These are phyloP conservation scores for Aspergillus luchuensis DNA, from an alignment of 2,329 filamentous ascomycete species.

Conservation along the genomic window DNA sequence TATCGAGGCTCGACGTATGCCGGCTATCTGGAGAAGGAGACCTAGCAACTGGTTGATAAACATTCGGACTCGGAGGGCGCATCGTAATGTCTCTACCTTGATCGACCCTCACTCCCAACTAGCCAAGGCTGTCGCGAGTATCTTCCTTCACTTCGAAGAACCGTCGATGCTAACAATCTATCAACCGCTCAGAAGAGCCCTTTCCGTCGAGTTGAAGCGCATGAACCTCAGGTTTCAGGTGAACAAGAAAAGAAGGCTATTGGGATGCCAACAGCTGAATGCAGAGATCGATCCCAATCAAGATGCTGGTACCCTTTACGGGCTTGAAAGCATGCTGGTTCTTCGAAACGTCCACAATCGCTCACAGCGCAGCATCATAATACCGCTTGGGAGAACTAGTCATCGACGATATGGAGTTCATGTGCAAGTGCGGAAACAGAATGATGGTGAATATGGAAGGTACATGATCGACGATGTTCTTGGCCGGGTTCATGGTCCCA, in stretches of 20 bases:
- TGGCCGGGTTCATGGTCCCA: conserved; percentile 58
- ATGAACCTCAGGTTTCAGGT: conserved; percentile 59
- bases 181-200: conserved; percentile 39
- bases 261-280: conserved; percentile 54
- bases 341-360: conserved; percentile 50
- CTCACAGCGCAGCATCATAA: conserved; percentile 54
- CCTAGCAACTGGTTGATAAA: conserved; percentile 45
- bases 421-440: conserved; percentile 43
- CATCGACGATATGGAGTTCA: conserved; percentile 43
- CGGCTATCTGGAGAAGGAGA: conserved; percentile 43
- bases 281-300: conserved; percentile 60
- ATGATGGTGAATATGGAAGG: conserved; percentile 47
- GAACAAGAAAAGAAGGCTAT: conserved; percentile 37
- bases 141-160: conserved; percentile 57
- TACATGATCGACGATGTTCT: conserved; percentile 59
- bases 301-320: conserved; percentile 62
- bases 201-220: conserved; percentile 55
- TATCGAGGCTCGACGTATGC: conserved; percentile 56
- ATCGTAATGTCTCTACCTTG: conserved; percentile 36
- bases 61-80: conserved; percentile 28
- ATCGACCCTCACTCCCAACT: conserved; percentile 54
- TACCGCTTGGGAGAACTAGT: conserved; percentile 43
- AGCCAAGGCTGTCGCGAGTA: conserved; percentile 41
- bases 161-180: conserved; percentile 48
- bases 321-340: conserved; percentile 61